Percentiles rank a stretch among this genome's conserved stretches.
These are phyloP conservation scores for Spizellomyces punctatus DNA, from an alignment of 192 early-diverging fungal genomes.

Conservation along the genomic window DNA sequence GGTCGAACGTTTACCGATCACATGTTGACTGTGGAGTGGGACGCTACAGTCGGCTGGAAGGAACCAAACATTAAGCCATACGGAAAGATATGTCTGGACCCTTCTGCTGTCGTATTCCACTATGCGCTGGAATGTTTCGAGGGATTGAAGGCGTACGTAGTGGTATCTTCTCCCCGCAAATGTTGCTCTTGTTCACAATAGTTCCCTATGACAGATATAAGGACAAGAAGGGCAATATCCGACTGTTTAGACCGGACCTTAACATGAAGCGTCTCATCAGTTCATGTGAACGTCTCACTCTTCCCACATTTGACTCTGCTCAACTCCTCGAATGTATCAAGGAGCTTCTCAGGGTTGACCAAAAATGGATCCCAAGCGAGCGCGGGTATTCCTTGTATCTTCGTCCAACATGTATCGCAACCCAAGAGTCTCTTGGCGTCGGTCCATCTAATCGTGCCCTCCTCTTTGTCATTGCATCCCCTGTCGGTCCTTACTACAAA, in stretches of 20 bases:
- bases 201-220: slow-evolving; percentile 65
- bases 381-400: slow-evolving; percentile 92
- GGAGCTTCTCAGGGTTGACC: slow-evolving; percentile 77
- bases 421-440: slow-evolving; percentile 78
- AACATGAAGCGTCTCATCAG: slow-evolving; percentile 90
- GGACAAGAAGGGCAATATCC: slow-evolving; percentile 80
- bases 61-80: slow-evolving; percentile 87
- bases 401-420: slow-evolving; percentile 91
- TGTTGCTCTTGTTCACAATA: background rate
- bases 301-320: slow-evolving; percentile 79
- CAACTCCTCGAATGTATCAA: slow-evolving; percentile 83
- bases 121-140: slow-evolving; percentile 95
- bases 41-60: slow-evolving; percentile 69
- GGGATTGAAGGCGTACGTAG: slow-evolving; percentile 43
- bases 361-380: slow-evolving; percentile 89
- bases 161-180: background rate
- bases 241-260: slow-evolving; percentile 96
- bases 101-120: slow-evolving; percentile 89
- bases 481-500: slow-evolving; percentile 95
- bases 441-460: slow-evolving; percentile 76
- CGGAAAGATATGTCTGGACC: slow-evolving; percentile 77
- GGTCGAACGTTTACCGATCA: slow-evolving; percentile 93
- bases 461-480: slow-evolving; percentile 87
- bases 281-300: slow-evolving; percentile 77
- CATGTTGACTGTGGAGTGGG: slow-evolving; percentile 91